Evolutionary conservation across 2,329 filamentous ascomycete genomes (phyloP).

Genomic region (Westerdykella ornata): DNA sequence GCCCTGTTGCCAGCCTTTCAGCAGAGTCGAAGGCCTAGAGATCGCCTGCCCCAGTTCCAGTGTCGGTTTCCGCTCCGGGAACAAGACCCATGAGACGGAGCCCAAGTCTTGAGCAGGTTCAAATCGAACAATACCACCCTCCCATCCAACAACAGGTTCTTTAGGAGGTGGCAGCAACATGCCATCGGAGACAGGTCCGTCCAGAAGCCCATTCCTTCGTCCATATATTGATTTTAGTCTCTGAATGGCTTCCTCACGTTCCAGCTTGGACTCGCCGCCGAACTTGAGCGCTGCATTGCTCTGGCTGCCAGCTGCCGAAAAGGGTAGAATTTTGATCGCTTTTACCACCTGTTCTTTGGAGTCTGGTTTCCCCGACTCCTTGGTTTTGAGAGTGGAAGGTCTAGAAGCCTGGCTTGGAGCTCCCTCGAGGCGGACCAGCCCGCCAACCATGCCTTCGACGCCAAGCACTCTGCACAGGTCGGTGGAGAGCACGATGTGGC

Average conservation of each 20-base stretch:
- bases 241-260: slow-evolving; percentile 69
- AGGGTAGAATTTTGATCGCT: slow-evolving; percentile 74
- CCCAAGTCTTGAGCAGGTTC: slow-evolving; percentile 48
- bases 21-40: slow-evolving; percentile 53
- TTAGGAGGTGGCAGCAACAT: slow-evolving; percentile 62
- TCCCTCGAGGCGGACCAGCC: slow-evolving; percentile 78
- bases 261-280: slow-evolving; percentile 79
- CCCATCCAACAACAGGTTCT: slow-evolving; percentile 57
- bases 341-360: slow-evolving; percentile 48
- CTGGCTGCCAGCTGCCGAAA: slow-evolving; percentile 53
- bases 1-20: slow-evolving; percentile 46
- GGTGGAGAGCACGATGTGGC: slow-evolving; percentile 72
- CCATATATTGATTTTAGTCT: slow-evolving; percentile 67
- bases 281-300: slow-evolving; percentile 67
- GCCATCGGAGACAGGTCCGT: slow-evolving; percentile 84
- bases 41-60: slow-evolving; percentile 73
- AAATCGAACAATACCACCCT: slow-evolving; percentile 77
- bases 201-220: slow-evolving; percentile 58
- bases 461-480: slow-evolving; percentile 68
- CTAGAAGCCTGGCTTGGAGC: slow-evolving; percentile 66
- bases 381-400: slow-evolving; percentile 44
- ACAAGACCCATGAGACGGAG: slow-evolving; percentile 62
- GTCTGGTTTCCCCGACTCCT: slow-evolving; percentile 30
- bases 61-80: slow-evolving; percentile 64
- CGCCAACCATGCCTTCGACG: slow-evolving; percentile 68